Percentiles rank a stretch among this genome's conserved stretches.
These are phyloP conservation scores for Salix koriyanagi DNA, from an alignment of 345 rosid species.

Conservation along the genomic window DNA sequence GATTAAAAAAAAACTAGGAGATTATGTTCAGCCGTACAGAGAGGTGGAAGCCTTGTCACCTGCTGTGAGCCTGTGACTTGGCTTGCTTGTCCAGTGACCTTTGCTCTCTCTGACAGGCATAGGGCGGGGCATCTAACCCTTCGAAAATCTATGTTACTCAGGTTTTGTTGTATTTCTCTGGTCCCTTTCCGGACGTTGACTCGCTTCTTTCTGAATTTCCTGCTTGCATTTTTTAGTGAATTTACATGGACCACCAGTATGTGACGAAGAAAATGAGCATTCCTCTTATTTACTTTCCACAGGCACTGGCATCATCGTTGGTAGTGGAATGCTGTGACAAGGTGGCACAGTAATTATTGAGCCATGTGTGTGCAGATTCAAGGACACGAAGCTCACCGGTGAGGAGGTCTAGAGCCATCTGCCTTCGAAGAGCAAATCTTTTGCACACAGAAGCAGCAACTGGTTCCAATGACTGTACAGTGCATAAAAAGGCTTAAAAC, in stretches of 20 bases:
- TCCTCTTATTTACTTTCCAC: neutral
- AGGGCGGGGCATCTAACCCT: too few species aligned
- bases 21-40: too few species aligned
- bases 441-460: constrained; percentile 11
- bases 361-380: constrained; percentile 66
- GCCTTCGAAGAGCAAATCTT: constrained; percentile 34
- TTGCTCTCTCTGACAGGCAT: too few species aligned
- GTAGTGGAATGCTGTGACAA: constrained; percentile 7
- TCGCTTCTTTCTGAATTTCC: neutral
- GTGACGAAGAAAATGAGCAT: neutral
- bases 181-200: too few species aligned
- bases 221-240: neutral
- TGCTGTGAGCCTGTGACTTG: too few species aligned
- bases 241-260: neutral
- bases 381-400: constrained; percentile 68
- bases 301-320: neutral
- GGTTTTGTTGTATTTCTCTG: too few species aligned
- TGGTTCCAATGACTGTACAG: constrained; percentile 41
- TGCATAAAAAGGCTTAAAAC: constrained; percentile 2
- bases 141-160: too few species aligned
- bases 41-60: too few species aligned
- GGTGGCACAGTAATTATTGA: constrained; percentile 46
- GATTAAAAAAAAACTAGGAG: too few species aligned
- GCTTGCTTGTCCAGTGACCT: too few species aligned
- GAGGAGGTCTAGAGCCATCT: constrained; percentile 67